Evolutionary conservation across 495 filamentous ascomycete species (phyloP).

Genomic region (Penicillium pulvis): DNA sequence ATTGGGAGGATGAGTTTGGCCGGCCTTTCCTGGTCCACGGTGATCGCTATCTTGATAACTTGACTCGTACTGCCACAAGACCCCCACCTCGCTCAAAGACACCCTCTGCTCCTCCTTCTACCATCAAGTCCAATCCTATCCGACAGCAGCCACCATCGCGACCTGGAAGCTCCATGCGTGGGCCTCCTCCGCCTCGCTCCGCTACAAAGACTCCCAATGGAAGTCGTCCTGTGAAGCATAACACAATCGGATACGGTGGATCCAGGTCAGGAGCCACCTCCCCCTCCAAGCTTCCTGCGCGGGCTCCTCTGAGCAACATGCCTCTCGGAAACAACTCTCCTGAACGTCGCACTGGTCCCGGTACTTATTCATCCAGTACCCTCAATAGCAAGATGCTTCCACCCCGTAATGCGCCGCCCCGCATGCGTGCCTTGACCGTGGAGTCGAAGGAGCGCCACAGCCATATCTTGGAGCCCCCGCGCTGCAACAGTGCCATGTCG

Average conservation of each 20-base stretch:
- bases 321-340: slow-evolving; percentile 82
- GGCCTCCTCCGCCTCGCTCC: slow-evolving; percentile 49
- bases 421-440: slow-evolving; percentile 81
- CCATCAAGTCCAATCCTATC: slow-evolving; percentile 26
- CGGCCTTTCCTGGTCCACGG: slow-evolving; percentile 91
- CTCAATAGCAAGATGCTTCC: slow-evolving; percentile 61
- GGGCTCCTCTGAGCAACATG: slow-evolving; percentile 77
- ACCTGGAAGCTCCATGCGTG: slow-evolving; percentile 52
- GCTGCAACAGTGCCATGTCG: slow-evolving; percentile 66
- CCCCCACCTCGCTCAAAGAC: slow-evolving; percentile 76
- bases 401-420: slow-evolving; percentile 75
- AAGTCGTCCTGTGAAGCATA: slow-evolving; percentile 51
- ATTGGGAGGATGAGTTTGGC: slow-evolving; percentile 93
- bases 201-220: slow-evolving; percentile 72
- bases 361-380: slow-evolving; percentile 52
- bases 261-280: slow-evolving; percentile 49
- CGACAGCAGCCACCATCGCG: slow-evolving; percentile 35
- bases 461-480: slow-evolving; percentile 61
- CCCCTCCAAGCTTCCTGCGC: slow-evolving; percentile 81
- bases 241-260: slow-evolving; percentile 54
- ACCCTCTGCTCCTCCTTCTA: slow-evolving; percentile 60
- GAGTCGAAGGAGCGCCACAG: slow-evolving; percentile 63
- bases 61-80: slow-evolving; percentile 65
- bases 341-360: slow-evolving; percentile 62
- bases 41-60: slow-evolving; percentile 79